Conservation (phyloP, 352 stramenopile species). For the Pythium rhizo-oryzae region DNA sequence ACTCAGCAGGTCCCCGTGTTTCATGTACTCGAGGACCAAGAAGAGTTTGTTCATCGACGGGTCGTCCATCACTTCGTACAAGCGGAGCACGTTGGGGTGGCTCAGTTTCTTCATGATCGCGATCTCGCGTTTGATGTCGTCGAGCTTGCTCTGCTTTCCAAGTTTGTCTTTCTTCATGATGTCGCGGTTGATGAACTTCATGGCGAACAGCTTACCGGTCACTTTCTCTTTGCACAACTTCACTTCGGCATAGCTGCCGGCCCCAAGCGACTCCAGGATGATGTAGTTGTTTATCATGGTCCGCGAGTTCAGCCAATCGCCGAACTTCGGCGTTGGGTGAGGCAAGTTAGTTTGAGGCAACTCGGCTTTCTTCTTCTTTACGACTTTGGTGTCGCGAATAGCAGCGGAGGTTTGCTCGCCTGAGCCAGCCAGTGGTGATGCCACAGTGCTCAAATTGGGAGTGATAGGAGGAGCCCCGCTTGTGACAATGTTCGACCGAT, state of each 20-base stretch:
- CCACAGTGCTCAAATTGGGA: slow-evolving; percentile 32
- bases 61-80: slow-evolving; percentile 97
- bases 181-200: slow-evolving; percentile 90
- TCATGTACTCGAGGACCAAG: slow-evolving; percentile 98
- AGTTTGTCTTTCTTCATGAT: slow-evolving; percentile 88
- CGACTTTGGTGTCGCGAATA: slow-evolving; percentile 79
- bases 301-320: slow-evolving; percentile 82
- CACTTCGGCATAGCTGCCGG: slow-evolving; percentile 90
- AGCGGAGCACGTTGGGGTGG: slow-evolving; percentile 93
- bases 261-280: slow-evolving; percentile 84
- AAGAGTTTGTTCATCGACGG: slow-evolving; percentile 94
- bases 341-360: slow-evolving; percentile 75
- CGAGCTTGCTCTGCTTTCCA: slow-evolving; percentile 75
- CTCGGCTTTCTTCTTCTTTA: slow-evolving; percentile 84
- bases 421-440: slow-evolving; percentile 7
- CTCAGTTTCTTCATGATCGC: slow-evolving; percentile 98
- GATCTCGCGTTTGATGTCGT: slow-evolving; percentile 94
- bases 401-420: slow-evolving; percentile 11
- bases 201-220: slow-evolving; percentile 73
- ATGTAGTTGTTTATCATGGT: slow-evolving; percentile 96
- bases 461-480: slow-evolving; percentile 39
- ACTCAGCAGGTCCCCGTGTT: slow-evolving; percentile 71
- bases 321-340: slow-evolving; percentile 78
- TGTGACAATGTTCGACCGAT: slow-evolving; percentile 53
- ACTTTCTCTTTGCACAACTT: slow-evolving; percentile 88